Evolutionary conservation across 2,329 filamentous ascomycete species (phyloP), one percentile per base, ranked within the genome.

Genomic region (Aciculosporium take): DNA sequence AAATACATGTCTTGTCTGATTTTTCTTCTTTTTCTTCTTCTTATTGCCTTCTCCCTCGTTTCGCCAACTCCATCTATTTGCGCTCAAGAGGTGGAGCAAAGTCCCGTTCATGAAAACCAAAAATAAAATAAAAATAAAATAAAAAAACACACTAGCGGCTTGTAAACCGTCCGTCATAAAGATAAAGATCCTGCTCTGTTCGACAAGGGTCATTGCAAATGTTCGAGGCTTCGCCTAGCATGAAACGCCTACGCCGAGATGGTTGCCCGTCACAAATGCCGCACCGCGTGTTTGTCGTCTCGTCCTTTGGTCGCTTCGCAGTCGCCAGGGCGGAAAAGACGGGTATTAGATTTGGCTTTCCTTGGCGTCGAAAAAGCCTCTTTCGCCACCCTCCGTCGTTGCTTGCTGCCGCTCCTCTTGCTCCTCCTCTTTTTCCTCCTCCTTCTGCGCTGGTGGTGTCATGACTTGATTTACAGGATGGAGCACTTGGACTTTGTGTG

Each of bases 401-500:
- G 25, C 24, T n/a, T 15, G 27, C 21, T 13, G 9, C 12, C 7
- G 21, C 17, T 21, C n/a, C 39, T 27, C n/a, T 13, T 25, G n/a
- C 6, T 33, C 20, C 25, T 18, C 23, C 15, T 15, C 12, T 27
- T 37, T 43, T 48, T 59, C 10, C 15, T 25, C 9, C 21, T 13
- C 10, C 5, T 15, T 13, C 23, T n/a, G 31, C 38, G 24, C 18
- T 29, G 23, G 2, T 24, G 15, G 6, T 24, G 23, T 13, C n/a
- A 7, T 28, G 18, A 10, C 15, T 21, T 27, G 42, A 48, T 59
- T 62, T 73, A 85, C 60, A 85, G 69, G 55, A 85, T 78, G 36
- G 71, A 72, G 67, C 81, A 84, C 67, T 81, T 81, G 50, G 66
- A 65, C 61, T 74, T 74, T 67, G 80, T 81, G 54, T 68, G 62